phyloP scores from a whole-genome alignment of 2,329 filamentous ascomycete species.

The Dendryphion nanum region DNA sequence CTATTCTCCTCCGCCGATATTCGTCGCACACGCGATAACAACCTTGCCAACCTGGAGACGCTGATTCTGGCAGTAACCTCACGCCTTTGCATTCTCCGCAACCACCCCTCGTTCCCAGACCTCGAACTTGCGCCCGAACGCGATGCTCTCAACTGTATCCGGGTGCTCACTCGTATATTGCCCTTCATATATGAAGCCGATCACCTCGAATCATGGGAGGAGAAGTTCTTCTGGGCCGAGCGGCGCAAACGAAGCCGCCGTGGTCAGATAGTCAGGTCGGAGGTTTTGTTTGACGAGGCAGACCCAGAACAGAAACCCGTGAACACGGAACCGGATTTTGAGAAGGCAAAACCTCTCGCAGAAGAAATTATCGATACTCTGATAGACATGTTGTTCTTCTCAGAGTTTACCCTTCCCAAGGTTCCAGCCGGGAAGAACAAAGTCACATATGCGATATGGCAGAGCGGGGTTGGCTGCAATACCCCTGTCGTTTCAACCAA shows the following conservation, averaged over 20 bases:
- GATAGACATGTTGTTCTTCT: slow-evolving; percentile 86
- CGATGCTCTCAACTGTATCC: slow-evolving; percentile 92
- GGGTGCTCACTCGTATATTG: slow-evolving; percentile 82
- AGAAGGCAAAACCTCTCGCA: slow-evolving; percentile 81
- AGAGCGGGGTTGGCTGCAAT: slow-evolving; percentile 95
- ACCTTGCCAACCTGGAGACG: slow-evolving; percentile 86
- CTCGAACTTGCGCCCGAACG: slow-evolving; percentile 76
- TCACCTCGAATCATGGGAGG: slow-evolving; percentile 78
- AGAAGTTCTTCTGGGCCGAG: slow-evolving; percentile 86
- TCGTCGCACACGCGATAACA: slow-evolving; percentile 79
- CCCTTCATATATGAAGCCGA: slow-evolving; percentile 93
- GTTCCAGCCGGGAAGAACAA: slow-evolving; percentile 71
- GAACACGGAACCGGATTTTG: slow-evolving; percentile 62
- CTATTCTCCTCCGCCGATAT: slow-evolving; percentile 81
- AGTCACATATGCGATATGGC: slow-evolving; percentile 93
- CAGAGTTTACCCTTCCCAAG: slow-evolving; percentile 79
- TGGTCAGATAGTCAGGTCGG: slow-evolving; percentile 52
- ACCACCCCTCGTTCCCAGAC: slow-evolving; percentile 89
- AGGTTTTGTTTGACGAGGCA: slow-evolving; percentile 83
- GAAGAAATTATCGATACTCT: slow-evolving; percentile 92
- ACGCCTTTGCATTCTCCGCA: slow-evolving; percentile 75
- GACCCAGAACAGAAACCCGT: slow-evolving; percentile 48
- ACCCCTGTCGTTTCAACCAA: slow-evolving; percentile 83
- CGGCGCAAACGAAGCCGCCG: slow-evolving; percentile 60
- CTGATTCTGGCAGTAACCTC: slow-evolving; percentile 81